Evolutionary conservation across 768 basidiomycete genomes (phyloP).

Genomic region (Hortiboletus flavorubellus): DNA sequence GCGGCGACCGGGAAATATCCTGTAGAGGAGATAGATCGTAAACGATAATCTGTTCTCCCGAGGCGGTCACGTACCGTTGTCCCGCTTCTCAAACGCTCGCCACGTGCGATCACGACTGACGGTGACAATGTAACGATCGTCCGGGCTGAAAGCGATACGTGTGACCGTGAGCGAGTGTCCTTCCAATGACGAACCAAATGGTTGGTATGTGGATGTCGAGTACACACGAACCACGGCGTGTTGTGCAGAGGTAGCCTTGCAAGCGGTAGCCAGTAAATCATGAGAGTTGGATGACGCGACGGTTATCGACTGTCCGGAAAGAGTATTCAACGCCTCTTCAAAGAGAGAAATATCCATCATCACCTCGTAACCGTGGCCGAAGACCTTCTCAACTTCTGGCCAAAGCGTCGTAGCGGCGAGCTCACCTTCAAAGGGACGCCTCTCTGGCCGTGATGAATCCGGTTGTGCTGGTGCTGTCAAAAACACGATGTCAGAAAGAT

Average conservation of each 20-base stretch:
- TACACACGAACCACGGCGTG: conserved; percentile 89
- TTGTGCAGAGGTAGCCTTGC: conserved; percentile 82
- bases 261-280: conserved; percentile 79
- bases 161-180: conserved; percentile 93
- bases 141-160: conserved; percentile 82
- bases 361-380: conserved; percentile 97
- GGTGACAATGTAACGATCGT: conserved; percentile 74
- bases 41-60: not conserved
- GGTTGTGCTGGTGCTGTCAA: conserved; percentile 16
- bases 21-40: conserved; percentile 14
- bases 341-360: not conserved
- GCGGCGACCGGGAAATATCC: conserved; percentile 63
- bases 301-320: conserved; percentile 61
- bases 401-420: conserved; percentile 84
- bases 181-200: conserved; percentile 64
- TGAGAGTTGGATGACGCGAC: conserved; percentile 71
- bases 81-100: conserved; percentile 65
- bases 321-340: not conserved
- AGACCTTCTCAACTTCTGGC: conserved; percentile 96
- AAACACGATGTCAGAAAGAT: not conserved
- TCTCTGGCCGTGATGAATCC: conserved; percentile 15
- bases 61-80: conserved; percentile 34
- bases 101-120: conserved; percentile 93
- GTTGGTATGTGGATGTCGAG: conserved; percentile 67
- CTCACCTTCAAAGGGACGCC: conserved; percentile 87